These are phyloP conservation scores for Groenewaldozyma tartarivorans DNA, from an alignment of 805 yeast genomes.

Conservation along the genomic window DNA sequence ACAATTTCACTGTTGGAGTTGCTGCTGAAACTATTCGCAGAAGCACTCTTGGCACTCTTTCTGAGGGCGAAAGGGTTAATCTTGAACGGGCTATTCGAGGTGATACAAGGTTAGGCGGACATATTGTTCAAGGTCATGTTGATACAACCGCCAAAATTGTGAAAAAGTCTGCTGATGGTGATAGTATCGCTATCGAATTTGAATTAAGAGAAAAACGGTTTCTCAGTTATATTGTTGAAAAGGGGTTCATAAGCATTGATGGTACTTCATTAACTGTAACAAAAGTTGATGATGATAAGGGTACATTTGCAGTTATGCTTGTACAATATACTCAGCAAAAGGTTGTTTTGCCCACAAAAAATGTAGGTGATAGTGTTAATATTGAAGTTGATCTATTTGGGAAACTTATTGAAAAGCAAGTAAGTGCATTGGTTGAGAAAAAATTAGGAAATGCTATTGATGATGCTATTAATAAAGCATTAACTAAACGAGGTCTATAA, in stretches of 20 bases:
- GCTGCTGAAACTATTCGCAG: slow-evolving; percentile 87
- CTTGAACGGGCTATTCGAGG: slow-evolving; percentile 84
- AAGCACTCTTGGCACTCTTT: slow-evolving; percentile 61
- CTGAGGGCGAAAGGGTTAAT: slow-evolving; percentile 56
- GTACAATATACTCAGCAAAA: slow-evolving; percentile 80
- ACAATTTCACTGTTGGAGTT: slow-evolving; percentile 75
- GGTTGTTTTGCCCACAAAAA: slow-evolving; percentile 63
- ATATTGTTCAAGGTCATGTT: slow-evolving; percentile 95
- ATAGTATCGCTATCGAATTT: slow-evolving; percentile 70
- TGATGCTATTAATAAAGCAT: slow-evolving; percentile 35
- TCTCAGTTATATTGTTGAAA: slow-evolving; percentile 73
- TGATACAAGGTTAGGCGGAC: slow-evolving; percentile 89
- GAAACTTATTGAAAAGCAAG: slow-evolving; percentile 82
- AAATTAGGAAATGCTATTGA: slow-evolving; percentile 35
- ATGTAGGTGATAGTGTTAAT: slow-evolving; percentile 59
- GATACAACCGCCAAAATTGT: slow-evolving; percentile 75
- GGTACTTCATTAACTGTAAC: slow-evolving; percentile 91
- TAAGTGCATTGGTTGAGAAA: slow-evolving; percentile 45
- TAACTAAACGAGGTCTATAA: neutral
- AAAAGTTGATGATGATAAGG: slow-evolving; percentile 50
- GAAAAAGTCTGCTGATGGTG: slow-evolving; percentile 46
- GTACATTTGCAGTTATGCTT: slow-evolving; percentile 76
- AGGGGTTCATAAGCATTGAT: slow-evolving; percentile 88
- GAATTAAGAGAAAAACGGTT: slow-evolving; percentile 52
- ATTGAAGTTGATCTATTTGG: slow-evolving; percentile 95